Evolutionary conservation across 257 asterid genomes (phyloP).

Genomic region (Nemophila menziesii): DNA sequence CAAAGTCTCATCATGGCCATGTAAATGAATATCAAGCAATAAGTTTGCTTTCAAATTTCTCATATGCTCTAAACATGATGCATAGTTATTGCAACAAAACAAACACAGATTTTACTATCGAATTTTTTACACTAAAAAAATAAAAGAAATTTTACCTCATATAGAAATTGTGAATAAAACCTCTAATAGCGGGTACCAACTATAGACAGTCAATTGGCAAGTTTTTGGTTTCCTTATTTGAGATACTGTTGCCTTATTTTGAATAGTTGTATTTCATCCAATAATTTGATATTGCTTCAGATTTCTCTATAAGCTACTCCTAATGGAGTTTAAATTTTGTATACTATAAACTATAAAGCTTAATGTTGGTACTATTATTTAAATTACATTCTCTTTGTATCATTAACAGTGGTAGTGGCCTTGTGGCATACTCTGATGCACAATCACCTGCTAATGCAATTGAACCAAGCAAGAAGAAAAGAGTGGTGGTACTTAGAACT

Average conservation of each 20-base stretch:
- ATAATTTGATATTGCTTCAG: not conserved
- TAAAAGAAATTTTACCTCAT: too few relatives aligned
- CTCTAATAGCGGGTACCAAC: too few relatives aligned
- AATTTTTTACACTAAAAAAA: too few relatives aligned
- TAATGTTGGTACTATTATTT: not conserved
- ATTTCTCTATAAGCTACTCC: not conserved
- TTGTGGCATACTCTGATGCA: slow-evolving; percentile 76
- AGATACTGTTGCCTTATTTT: not conserved
- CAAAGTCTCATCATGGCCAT: too few relatives aligned
- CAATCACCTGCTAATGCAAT: slow-evolving; percentile 23
- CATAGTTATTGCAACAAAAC: too few relatives aligned
- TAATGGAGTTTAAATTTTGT: too few relatives aligned
- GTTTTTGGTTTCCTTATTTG: not conserved
- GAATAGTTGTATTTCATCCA: not conserved
- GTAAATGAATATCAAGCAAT: too few relatives aligned
- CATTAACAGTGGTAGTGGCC: slow-evolving; percentile 66
- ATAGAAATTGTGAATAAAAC: too few relatives aligned
- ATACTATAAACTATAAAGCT: too few relatives aligned
- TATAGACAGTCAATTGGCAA: not conserved
- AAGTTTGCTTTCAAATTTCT: too few relatives aligned
- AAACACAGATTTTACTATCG: too few relatives aligned
- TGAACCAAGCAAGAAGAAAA: slow-evolving; percentile 50
- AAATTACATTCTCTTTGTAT: not conserved
- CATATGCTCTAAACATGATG: too few relatives aligned
- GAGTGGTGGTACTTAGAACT: slow-evolving; percentile 91